Evolutionary conservation across 805 yeast genomes (phyloP).

Genomic region (Wickerhamiella bombiphila): DNA sequence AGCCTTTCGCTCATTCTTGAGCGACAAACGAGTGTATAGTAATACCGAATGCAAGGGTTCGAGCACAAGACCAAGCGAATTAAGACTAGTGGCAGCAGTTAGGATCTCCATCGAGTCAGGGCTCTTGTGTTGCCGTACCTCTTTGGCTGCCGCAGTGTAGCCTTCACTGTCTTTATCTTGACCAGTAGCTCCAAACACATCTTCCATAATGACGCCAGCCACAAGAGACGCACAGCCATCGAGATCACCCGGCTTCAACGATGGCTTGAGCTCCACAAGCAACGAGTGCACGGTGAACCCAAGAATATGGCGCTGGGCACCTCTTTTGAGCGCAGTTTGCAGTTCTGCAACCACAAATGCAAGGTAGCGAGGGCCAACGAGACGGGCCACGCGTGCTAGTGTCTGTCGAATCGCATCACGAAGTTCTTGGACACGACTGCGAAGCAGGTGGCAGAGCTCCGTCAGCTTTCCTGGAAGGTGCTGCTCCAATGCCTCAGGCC

Average conservation of each 20-base stretch:
- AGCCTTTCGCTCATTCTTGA: conserved; percentile 56
- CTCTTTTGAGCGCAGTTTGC: conserved; percentile 63
- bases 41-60: conserved; percentile 53
- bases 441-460: conserved; percentile 72
- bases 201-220: conserved; percentile 74
- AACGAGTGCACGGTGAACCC: conserved; percentile 75
- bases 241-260: conserved; percentile 46
- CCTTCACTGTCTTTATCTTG: conserved; percentile 93
- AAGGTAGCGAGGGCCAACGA: conserved; percentile 61
- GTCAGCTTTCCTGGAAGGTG: conserved; percentile 74
- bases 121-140: conserved; percentile 79
- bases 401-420: conserved; percentile 76
- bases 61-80: conserved; percentile 41
- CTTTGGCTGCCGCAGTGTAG: conserved; percentile 71
- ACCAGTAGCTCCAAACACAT: conserved; percentile 80
- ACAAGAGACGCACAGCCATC: conserved; percentile 46
- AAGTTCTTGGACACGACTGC: conserved; percentile 72
- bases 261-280: conserved; percentile 36
- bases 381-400: conserved; percentile 45
- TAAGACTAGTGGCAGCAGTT: conserved; percentile 46
- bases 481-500: conserved; percentile 37
- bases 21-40: conserved; percentile 46
- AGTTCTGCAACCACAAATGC: conserved; percentile 66
- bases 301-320: conserved; percentile 86
- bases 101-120: conserved; percentile 74